Base-by-base conservation (phyloP, 176 grass and related monocot genomes). In the Hordeum marinum region DNA sequence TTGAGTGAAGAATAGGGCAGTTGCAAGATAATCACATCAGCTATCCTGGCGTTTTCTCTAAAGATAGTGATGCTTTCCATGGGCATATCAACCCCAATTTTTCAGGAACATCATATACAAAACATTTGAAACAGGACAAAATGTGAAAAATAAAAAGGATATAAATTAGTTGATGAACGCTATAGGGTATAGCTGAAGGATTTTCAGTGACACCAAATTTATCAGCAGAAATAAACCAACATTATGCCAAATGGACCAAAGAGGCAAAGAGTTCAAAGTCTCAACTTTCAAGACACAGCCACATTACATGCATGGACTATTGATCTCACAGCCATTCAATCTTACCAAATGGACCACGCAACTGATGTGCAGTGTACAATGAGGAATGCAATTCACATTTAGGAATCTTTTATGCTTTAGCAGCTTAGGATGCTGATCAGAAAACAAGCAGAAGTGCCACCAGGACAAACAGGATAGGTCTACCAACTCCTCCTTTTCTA, bases 291-390 rank as follows among this genome's bases (percentile, higher is more conserved):
- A 76, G 45, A 67, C 10, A 63, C 4, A 26, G 3, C 24, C 50
- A 11, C 17, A 80, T 10, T 65, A 80, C 60, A 31, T 46, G 14
- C 37, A 68, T 81, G 42, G 25, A 75, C 9, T 24, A 61, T 20
- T 54, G 25, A 75, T 9, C 72, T 54, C 17, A 50, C 71, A 20
- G 71, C 32, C 70, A 8, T 54, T 54, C 5, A 23, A 55, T 54
- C 11, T 42, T 87, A 57, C 29, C 57, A n/a, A 78, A 88, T 88
- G 86, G 41, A 79, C 11, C 29, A 39, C 13, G 43, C 20, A 14
- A 79, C 25, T 6, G 14, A 40, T 73, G 27, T 23, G 43, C 34
- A 41, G 27, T 39, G 17, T 14, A 23, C 37, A 83, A 60, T 61
- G 58, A 77, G 43, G 43, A 77, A 50, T 24, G 10, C 31, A 77